These are phyloP conservation scores for Chlorella sp. DNA, from an alignment of 139 green algal species.

Conservation along the genomic window DNA sequence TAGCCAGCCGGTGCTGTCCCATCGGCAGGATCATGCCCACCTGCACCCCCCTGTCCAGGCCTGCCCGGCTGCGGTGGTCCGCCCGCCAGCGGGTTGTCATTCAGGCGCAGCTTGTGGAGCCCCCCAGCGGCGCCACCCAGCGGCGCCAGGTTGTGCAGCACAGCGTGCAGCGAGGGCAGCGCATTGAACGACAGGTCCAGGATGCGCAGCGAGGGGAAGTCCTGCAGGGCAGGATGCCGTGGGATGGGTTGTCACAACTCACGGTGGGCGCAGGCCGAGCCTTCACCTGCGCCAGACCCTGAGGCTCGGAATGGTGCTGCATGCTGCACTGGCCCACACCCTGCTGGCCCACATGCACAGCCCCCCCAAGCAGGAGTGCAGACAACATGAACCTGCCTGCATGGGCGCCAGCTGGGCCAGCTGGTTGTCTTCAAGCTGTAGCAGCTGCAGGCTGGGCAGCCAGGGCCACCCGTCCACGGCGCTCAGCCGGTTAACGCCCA, in stretches of 20 bases:
- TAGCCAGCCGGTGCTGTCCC: not conserved
- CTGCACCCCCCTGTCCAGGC: not conserved
- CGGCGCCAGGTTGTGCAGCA: not conserved
- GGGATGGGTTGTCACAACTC: no score
- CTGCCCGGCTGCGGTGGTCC: not conserved
- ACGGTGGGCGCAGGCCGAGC: no score
- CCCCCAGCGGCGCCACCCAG: not conserved
- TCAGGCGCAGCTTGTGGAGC: conserved; percentile 1
- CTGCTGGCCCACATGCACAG: not conserved
- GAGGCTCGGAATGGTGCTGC: no score
- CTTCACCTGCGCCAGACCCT: no score
- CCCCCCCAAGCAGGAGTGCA: not conserved
- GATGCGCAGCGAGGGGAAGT: not conserved
- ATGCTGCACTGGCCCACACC: no score
- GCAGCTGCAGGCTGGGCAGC: conserved; percentile 32
- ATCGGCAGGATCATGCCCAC: no score
- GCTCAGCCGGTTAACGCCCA: conserved; percentile 10
- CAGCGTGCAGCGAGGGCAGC: not conserved
- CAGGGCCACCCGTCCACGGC: conserved; percentile 11
- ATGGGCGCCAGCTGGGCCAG: not conserved
- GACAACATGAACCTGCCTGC: not conserved
- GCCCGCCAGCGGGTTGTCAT: conserved; percentile 4
- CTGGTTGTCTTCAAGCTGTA: conserved; percentile 22
- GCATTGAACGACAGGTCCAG: conserved; percentile 28
- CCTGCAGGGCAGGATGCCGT: not conserved